Percentiles rank a stretch among this genome's conserved stretches.
Evolutionary conservation across 148 eudicot species (phyloP).

Genomic region (Arbutus unedo): DNA sequence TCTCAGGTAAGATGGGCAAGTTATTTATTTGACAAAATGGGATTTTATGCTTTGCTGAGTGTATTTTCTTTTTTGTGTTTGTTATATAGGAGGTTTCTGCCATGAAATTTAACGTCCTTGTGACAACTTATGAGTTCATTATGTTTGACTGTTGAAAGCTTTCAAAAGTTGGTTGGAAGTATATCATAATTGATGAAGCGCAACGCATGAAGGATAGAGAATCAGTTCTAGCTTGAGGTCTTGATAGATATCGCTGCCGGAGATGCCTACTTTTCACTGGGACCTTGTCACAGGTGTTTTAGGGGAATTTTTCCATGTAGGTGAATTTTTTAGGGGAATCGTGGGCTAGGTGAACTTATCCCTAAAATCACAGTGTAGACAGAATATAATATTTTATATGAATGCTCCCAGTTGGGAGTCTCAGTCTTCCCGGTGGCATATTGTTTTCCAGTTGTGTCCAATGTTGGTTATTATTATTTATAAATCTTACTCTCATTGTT

Average conservation of each 20-base stretch:
- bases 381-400: too few species aligned
- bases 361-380: too few species aligned
- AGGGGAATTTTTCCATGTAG: neutral
- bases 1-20: slow-evolving; percentile 61
- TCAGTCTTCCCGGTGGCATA: too few species aligned
- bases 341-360: too few species aligned
- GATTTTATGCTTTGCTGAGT: slow-evolving; percentile 9
- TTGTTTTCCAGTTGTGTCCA: too few species aligned
- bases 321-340: too few species aligned
- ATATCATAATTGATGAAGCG: slow-evolving; percentile 95
- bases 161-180: slow-evolving; percentile 90
- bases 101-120: slow-evolving; percentile 93
- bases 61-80: slow-evolving; percentile 19
- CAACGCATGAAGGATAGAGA: slow-evolving; percentile 98
- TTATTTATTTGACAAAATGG: slow-evolving; percentile 15
- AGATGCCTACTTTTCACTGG: slow-evolving; percentile 94
- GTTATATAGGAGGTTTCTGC: slow-evolving; percentile 73
- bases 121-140: slow-evolving; percentile 92
- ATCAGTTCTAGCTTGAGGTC: slow-evolving; percentile 91
- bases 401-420: too few species aligned
- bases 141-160: slow-evolving; percentile 95
- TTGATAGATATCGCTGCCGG: slow-evolving; percentile 91
- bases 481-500: too few species aligned
- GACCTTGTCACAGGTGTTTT: slow-evolving; percentile 83
- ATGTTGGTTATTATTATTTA: too few species aligned